Percentiles rank a stretch among this genome's conserved stretches.
Conservation (phyloP, 2,329 filamentous ascomycete genomes). For the Claviceps arundinis region DNA sequence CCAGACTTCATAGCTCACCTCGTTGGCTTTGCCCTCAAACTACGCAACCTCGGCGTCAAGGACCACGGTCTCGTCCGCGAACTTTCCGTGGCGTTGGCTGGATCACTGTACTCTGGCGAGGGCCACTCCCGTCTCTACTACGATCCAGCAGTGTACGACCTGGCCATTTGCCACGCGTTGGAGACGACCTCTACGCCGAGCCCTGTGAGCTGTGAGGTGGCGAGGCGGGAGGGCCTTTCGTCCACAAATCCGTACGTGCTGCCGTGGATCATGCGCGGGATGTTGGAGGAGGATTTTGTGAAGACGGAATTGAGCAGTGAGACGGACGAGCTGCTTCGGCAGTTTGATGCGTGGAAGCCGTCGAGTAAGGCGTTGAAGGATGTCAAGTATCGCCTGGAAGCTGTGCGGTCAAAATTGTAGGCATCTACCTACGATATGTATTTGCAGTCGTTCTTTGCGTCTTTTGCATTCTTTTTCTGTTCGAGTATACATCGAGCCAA, state of each 20-base stretch:
- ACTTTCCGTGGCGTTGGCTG: conserved; percentile 74
- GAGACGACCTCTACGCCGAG: conserved; percentile 50
- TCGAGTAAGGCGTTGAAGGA: conserved; percentile 84
- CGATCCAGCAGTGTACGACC: conserved; percentile 71
- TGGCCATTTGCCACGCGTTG: conserved; percentile 59
- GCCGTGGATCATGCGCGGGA: conserved; percentile 88
- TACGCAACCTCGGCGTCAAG: conserved; percentile 82
- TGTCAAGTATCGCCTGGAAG: conserved; percentile 88
- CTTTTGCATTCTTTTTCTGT: background rate
- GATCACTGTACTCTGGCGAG: conserved; percentile 81
- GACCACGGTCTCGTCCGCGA: conserved; percentile 92
- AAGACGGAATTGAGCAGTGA: conserved; percentile 67
- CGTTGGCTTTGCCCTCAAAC: conserved; percentile 82
- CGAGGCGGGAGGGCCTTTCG: conserved; percentile 19
- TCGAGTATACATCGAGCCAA: background rate
- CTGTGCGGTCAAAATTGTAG: conserved; percentile 70
- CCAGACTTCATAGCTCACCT: conserved; percentile 90
- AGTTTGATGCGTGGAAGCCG: conserved; percentile 93
- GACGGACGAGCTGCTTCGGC: conserved; percentile 61
- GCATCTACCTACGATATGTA: background rate
- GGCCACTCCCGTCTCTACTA: conserved; percentile 91
- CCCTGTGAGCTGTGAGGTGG: conserved; percentile 17
- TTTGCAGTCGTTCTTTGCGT: background rate
- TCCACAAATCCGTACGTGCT: conserved; percentile 76
- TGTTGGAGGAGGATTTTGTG: conserved; percentile 85